A percentile compares a stretch with the other conserved stretches of the same genome.
These are phyloP conservation scores for Speleostelium caveatum DNA, from an alignment of 78 protist genomes.

Conservation along the genomic window DNA sequence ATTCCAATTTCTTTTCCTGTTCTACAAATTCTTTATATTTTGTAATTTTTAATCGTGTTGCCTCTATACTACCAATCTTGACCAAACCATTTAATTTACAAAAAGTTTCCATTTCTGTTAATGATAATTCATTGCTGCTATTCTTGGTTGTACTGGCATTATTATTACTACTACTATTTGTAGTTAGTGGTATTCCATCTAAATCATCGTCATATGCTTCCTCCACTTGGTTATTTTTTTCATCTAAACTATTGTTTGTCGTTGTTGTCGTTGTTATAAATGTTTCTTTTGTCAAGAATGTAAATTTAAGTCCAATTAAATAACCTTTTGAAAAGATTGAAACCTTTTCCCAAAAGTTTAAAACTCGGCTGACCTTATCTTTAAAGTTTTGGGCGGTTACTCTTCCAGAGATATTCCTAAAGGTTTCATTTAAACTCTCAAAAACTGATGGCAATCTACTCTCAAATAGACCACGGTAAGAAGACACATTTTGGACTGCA, in stretches of 20 bases:
- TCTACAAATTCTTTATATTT: constrained; percentile 14
- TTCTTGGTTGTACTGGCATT: neutral
- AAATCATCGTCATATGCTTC: constrained; percentile 45
- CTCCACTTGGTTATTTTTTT: neutral
- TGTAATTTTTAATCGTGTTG: neutral
- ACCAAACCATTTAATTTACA: constrained; percentile 69
- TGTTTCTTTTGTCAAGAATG: constrained; percentile 5
- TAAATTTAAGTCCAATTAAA: constrained; percentile 46
- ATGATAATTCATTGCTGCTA: too few relatives aligned
- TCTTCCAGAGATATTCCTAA: constrained; percentile 21
- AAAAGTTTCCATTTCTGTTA: constrained; percentile 26
- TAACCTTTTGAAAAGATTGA: constrained; percentile 43
- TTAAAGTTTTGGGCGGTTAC: constrained; percentile 62
- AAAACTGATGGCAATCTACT: constrained; percentile 26
- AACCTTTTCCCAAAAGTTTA: constrained; percentile 43
- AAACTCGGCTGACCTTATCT: constrained; percentile 41
- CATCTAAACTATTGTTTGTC: neutral
- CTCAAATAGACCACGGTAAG: constrained; percentile 65
- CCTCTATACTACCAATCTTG: constrained; percentile 18
- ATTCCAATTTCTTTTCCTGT: constrained; percentile 6
- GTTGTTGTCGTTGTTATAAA: neutral
- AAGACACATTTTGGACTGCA: constrained; percentile 53
- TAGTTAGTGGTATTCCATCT: constrained; percentile 48
- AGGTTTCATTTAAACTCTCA: constrained; percentile 15
- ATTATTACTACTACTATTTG: neutral